Base-by-base conservation (phyloP, 202 grass and related monocot genomes). In the Digitaria exilis region DNA sequence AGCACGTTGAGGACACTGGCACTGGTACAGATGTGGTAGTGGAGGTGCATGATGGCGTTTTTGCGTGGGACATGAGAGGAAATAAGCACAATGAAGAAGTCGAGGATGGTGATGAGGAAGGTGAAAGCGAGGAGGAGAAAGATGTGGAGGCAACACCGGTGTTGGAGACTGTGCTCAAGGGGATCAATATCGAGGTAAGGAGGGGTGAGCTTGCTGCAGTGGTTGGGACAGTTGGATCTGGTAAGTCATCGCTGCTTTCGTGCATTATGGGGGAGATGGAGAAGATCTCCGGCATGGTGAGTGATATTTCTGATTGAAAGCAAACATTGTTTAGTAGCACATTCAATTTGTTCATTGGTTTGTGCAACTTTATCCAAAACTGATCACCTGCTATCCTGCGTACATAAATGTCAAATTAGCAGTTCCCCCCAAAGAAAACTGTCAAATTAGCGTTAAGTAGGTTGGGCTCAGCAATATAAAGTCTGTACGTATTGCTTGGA, bases 201-300 rank as follows among this genome's bases (percentile, higher is more conserved):
- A 84, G 18, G 25, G 92, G 92, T 11, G 81, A 86, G 6, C 89
- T 94, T 30, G 56, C 15, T 3, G 89, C 84, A 10, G 84, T 94
- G 37, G 92, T 91, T n/a, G 92, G 92, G 39, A 87, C 10, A 43
- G 92, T 94, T 9, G 89, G 89, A 0, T 82, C 92, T 2, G 92
- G 92, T 68, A 94, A 94, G 69, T 91, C 92, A 10, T 94, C 92
- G 0, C 76, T 94, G 68, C 87, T 94, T n/a, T 87, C 89, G 34
- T 89, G 92, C 63, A 65, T 94, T 30, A 81, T 91, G 71, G 89
- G 92, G 19, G 92, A 94, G 84, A 94, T 91, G 89, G 84, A 80
- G 26, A 94, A 89, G 81, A 43, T 91, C 73, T 82, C 84, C 16
- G 92, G 92, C 57, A 77, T 82, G 78, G 92, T 91, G 63, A 54